Evolutionary conservation across 495 filamentous ascomycete genomes (phyloP), one percentile per base, ranked within the genome.

Genomic region (Aspergillus nidulans): DNA sequence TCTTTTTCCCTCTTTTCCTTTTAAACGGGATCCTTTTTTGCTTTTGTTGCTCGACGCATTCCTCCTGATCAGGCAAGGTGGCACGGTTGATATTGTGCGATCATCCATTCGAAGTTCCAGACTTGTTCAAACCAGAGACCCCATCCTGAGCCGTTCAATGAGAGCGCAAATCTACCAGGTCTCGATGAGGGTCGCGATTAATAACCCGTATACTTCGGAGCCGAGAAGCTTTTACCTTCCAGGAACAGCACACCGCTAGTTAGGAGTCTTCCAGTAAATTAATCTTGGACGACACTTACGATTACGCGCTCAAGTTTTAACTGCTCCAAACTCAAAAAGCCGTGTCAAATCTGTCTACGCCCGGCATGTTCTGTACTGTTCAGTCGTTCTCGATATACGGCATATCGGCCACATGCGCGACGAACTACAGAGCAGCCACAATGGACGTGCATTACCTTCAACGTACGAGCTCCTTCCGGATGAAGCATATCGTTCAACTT

Each of bases 161-260:
- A 49, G 30, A 36, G 18, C 28, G 28, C 19, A 10, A 21, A 34
- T n/a, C 25, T 28, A 36, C 6, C 30, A 12, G 18, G 8, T 34
- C 28, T 49, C 16, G 28, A 45, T 26, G 13, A 18, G 10, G 21
- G 42, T 15, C 40, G 40, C 19, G 5, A 43, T 13, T 4, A n/a
- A 4, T 18, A 41, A 3, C n/a, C 18, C 30, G 30, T 12, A 41
- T 21, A 21, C 40, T 43, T 21, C 19, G 40, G 40, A 43, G 40
- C 18, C 40, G 19, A 23, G 2, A 16, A 7, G 6, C 18, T 10
- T 15, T 36, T 25, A 9, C 16, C 30, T 34, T 12, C 15, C 30
- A 34, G 30, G 9, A 2, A 34, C 43, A 39, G 30, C 43, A 54
- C 52, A 54, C 52, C 52, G 52, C 52, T 24, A 39, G 44, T 48